Evolutionary conservation across 2,329 filamentous ascomycete genomes (phyloP).

Genomic region (Hirsutella thompsonii): DNA sequence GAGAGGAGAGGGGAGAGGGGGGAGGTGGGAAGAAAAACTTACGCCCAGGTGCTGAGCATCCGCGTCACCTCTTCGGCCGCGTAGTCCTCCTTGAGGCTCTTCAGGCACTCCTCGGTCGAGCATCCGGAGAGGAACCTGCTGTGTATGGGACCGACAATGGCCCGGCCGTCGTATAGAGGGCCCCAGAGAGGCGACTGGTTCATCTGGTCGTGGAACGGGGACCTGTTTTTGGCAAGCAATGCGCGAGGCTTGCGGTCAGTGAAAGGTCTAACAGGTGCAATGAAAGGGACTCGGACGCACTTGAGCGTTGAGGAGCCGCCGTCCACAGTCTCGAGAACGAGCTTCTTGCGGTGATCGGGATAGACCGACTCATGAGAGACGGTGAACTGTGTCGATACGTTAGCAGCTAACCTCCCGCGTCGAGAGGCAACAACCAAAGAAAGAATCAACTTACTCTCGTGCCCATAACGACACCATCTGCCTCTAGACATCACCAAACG

Average conservation of each 20-base stretch:
- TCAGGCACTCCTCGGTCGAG: constrained; percentile 27
- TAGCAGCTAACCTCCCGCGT: too few relatives aligned
- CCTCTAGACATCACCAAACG: constrained; percentile 17
- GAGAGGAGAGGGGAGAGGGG: not conserved
- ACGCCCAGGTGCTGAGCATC: constrained; percentile 25
- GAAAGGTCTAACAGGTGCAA: not conserved
- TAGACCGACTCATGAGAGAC: constrained; percentile 29
- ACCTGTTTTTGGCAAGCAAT: constrained; percentile 9
- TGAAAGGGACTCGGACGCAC: constrained; percentile 11
- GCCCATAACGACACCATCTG: constrained; percentile 30
- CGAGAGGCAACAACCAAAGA: too few relatives aligned
- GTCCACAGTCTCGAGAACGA: constrained; percentile 26
- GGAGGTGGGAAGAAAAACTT: constrained; percentile 12
- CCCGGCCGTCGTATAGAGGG: constrained; percentile 29
- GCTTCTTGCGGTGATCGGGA: constrained; percentile 24
- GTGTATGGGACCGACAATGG: constrained; percentile 25
- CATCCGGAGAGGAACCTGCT: constrained; percentile 24
- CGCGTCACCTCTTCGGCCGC: constrained; percentile 17
- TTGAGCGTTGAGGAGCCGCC: constrained; percentile 33
- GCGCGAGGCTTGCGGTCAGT: not conserved
- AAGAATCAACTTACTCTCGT: constrained; percentile 25
- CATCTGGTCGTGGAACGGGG: constrained; percentile 29
- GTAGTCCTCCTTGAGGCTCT: constrained; percentile 23
- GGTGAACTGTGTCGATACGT: constrained; percentile 22
- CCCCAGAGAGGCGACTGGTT: constrained; percentile 26